Evolutionary conservation across 371 early-diverging fungal genomes (phyloP).

Genomic region (Umbelopsis sp.): DNA sequence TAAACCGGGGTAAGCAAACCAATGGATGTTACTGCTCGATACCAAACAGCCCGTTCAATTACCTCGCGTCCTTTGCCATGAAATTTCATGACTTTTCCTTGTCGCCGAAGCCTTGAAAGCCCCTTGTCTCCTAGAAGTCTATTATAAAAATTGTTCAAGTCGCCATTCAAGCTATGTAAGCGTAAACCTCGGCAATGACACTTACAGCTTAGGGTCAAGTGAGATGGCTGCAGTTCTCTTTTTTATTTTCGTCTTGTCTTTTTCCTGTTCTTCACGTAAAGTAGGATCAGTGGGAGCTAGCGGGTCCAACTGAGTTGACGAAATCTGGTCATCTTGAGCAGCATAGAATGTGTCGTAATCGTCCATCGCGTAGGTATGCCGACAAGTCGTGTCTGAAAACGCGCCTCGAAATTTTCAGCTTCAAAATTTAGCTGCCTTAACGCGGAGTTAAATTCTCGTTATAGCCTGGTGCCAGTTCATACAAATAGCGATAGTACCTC

Average conservation of each 20-base stretch:
- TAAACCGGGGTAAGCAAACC: neutral
- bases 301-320: neutral
- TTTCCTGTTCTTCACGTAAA: neutral
- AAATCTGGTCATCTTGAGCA: neutral
- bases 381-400: slow-evolving; percentile 1
- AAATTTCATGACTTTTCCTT: slow-evolving; percentile 6
- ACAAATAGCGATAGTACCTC: too few species aligned
- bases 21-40: too few species aligned
- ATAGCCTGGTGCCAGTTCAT: too few species aligned
- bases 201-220: slow-evolving; percentile 12
- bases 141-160: neutral
- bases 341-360: neutral
- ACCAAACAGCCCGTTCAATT: neutral
- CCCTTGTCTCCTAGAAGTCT: slow-evolving; percentile 2
- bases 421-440: neutral
- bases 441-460: too few species aligned
- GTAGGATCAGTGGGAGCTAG: neutral
- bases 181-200: too few species aligned
- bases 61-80: slow-evolving; percentile 3
- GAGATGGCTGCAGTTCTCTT: neutral
- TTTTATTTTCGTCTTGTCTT: neutral
- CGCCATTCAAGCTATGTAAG: too few species aligned
- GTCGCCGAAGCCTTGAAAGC: slow-evolving; percentile 1
- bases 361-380: neutral
- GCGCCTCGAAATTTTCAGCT: neutral